Evolutionary conservation across 352 stramenopile species (phyloP), one percentile per base, ranked within the genome.

Genomic region (Globisporangium ultimum): DNA sequence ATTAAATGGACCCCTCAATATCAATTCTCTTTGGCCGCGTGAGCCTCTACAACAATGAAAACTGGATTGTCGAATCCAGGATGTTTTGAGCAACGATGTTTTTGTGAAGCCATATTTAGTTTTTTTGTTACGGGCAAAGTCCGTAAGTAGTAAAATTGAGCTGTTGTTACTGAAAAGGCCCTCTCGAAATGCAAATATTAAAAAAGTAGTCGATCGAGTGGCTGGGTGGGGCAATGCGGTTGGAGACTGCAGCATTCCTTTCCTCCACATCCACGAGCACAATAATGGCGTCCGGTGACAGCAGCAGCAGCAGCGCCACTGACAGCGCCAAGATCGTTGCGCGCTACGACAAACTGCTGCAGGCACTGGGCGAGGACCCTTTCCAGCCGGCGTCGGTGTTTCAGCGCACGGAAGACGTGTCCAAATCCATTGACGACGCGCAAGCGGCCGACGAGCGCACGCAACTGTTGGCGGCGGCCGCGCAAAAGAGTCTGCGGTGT

Each of bases 301-400:
- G 48, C 45, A 10, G 24, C 20, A 10, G 24, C 20, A 58, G 13
- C 18, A 14, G 10, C 38, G 46, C 55, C 36, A 58, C 21, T 36
- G 38, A 28, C 55, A 59, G 42, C 13, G 48, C 49, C 13, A 21
- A 18, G 47, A 58, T 79, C 42, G 50, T 65, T 24, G 71, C 68
- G 21, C 71, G 65, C 14, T 94, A 88, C 52, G 84, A 90, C 57
- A 63, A 71, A 41, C 61, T 94, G 38, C 79, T 94, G 51, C 59
- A 65, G 0, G 68, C 69, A 22, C 66, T 94, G 28, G 76, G 82
- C 5, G 80, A 87, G 43, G 73, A 89, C n/a, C 71, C 68, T 0
- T 78, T 91, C 53, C 66, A 70, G 3, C 10, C 63, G 9, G 51
- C 56, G 14, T 70, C 53, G 11, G 72, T 67, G 42, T 59, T 71